Conservation (phyloP, 768 basidiomycete species). For the Pleurotus citrinopileatus region DNA sequence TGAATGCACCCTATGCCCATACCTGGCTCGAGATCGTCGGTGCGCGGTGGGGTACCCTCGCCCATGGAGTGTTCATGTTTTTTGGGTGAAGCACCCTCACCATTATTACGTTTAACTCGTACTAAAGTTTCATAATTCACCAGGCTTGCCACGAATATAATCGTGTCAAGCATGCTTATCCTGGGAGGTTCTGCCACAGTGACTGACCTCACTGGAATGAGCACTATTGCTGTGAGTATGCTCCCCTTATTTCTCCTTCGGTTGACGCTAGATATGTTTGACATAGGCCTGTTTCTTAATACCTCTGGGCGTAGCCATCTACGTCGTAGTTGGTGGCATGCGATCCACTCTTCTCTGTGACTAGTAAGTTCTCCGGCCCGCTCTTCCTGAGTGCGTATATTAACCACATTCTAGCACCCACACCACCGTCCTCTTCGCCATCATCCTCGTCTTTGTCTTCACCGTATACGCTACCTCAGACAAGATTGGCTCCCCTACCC, state of each 20-base stretch:
- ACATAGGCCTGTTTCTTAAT: constrained; percentile 82
- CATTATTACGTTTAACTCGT: not conserved
- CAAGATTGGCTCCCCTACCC: constrained; percentile 74
- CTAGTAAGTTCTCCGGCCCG: constrained; percentile 51
- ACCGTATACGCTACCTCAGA: constrained; percentile 78
- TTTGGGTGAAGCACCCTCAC: constrained; percentile 55
- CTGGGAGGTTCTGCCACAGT: constrained; percentile 88
- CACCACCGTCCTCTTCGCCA: constrained; percentile 81
- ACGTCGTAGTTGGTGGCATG: constrained; percentile 87
- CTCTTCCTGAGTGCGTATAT: not conserved
- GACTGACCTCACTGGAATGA: constrained; percentile 85
- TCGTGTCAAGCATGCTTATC: constrained; percentile 85
- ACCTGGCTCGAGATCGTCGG: constrained; percentile 90
- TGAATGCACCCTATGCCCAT: constrained; percentile 85
- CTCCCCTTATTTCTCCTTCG: not conserved
- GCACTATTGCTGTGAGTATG: constrained; percentile 66
- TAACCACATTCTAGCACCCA: constrained; percentile 52
- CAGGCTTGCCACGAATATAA: constrained; percentile 87
- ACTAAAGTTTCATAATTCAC: constrained; percentile 21
- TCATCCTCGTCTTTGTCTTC: constrained; percentile 75
- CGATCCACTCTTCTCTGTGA: constrained; percentile 83
- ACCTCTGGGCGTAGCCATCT: constrained; percentile 83
- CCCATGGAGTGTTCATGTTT: constrained; percentile 85
- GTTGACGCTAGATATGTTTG: not conserved
- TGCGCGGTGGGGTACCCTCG: constrained; percentile 73